Base-by-base conservation (phyloP, 306 rosid genomes). In the Psophocarpus tetragonolobus region DNA sequence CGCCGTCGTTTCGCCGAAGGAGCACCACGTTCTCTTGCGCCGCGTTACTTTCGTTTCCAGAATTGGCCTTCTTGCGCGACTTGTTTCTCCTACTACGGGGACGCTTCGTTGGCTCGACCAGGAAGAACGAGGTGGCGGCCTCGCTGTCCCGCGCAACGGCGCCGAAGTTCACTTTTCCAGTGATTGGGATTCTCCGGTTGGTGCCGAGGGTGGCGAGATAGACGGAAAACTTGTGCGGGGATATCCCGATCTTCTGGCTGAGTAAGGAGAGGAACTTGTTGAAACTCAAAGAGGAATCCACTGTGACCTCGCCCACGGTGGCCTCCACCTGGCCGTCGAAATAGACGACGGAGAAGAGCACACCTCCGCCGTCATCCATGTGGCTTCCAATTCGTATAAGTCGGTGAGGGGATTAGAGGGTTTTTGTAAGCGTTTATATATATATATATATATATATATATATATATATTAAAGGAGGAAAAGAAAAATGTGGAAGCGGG, bases 231-330 rank as follows among this genome's bases (percentile, higher is more conserved):
- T 83, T 85, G 68, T 85, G 80, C 26, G 86, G 71, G 2, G 91
- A 78, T 81, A 89, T 81, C 51, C 92, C 91, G 79, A 91, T 86
- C 87, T 58, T 86, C 71, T 71, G 74, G 81, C 88, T 85, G 39
- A 87, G 56, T 11, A 65, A 12, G 17, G 80, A 64, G 41, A 77
- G 83, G 29, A 89, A 81, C 11, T 51, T 73, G 78, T 86, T 80
- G 91, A 86, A 89, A 13, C 80, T 84, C 67, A 84, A 47, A 3
- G 81, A 10, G 13, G 84, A 78, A 33, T 66, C 73, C 6, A 91
- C 77, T 21, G 30, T 51, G 64, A 91, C 65, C 50, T 44, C 30
- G 1, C 91, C 91, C 44, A 89, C 82, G 56, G 80, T 38, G 61
- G 54, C 21, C 83, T 91, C 90, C 17, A 67, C 45, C 21, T 71